Conservation (phyloP, 2,329 filamentous ascomycete species). For the Fusarium fujikuroi region DNA sequence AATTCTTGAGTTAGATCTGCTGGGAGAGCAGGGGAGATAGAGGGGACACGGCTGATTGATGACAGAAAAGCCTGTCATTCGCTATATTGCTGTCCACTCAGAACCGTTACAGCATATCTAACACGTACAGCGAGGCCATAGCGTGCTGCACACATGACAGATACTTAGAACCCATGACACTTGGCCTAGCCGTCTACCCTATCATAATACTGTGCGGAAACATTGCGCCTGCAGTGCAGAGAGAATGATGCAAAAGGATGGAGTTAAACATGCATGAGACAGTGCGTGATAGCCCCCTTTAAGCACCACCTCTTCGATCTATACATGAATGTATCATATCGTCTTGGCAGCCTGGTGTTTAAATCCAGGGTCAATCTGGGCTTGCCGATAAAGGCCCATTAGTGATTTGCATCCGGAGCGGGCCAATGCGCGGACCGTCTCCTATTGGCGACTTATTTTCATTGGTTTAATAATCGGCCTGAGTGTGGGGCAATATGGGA, state of each 20-base stretch:
- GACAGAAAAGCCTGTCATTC: background rate
- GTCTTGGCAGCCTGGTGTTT: background rate
- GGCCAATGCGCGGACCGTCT: background rate
- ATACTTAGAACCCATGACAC: accelerated
- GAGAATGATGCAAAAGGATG: no score
- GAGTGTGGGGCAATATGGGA: background rate
- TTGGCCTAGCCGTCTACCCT: background rate
- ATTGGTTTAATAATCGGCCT: accelerated
- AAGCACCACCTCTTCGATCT: accelerated
- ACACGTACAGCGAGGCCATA: background rate
- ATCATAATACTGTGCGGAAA: background rate
- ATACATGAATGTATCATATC: background rate
- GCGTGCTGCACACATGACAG: background rate
- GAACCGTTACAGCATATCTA: background rate
- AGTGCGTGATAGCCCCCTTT: no score
- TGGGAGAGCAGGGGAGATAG: background rate
- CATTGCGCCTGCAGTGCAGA: background rate
- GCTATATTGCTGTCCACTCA: background rate
- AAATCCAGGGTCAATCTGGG: accelerated
- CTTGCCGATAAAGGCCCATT: no score
- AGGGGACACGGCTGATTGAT: background rate
- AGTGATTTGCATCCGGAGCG: background rate
- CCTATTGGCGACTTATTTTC: background rate
- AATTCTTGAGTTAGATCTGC: accelerated
- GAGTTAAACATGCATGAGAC: no score